Base-by-base conservation (phyloP, 768 basidiomycete species). In the Rhodotorula graminis region DNA sequence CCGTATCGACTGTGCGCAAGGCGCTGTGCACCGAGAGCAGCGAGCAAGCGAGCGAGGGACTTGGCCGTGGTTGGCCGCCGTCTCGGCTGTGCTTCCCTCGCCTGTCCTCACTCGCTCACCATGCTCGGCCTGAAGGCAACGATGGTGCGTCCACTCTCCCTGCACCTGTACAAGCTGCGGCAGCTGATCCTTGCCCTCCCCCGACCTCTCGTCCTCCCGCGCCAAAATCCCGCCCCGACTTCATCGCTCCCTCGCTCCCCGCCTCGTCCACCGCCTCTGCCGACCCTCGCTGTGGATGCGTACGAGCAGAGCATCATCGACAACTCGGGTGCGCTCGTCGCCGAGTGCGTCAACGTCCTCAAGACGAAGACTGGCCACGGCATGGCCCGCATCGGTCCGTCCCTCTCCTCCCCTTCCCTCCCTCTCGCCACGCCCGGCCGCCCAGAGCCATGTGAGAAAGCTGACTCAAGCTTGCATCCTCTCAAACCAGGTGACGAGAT, bases 101-200 rank as follows among this genome's bases (percentile, higher is more conserved):
- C n/a, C n/a, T n/a, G n/a, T n/a, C n/a, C n/a, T n/a, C n/a, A n/a
- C n/a, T 33, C 42, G 59, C 49, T 61, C 71, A 79, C 31, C 37
- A 97, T 97, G 94, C 92, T 97, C 84, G 93, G 93, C 70, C 91
- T 97, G 78, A 97, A 97, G 80, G 87, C 88, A 67, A 92, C 88
- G 0, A 86, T 97, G 71, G 93, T 76, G 27, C 33, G 69, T 29
- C 47, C 25, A n/a, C 49, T 49, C 40, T 40, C 40, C 14, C 0
- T 3, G 0, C 21, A 25, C 19, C 37, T 16, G 40, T 42, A 42
- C 8, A 21, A 11, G 37, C 40, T 10, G 0, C 37, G 11, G 3
- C 23, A 37, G 31, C 27, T 31, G 19, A 19, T 33, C 31, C 7
- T 5, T 31, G 53, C 55, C 27, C 47, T 44, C 56, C 49, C 59